A percentile compares a stretch with the other conserved stretches of the same genome.
Conservation (phyloP, 805 yeast species). For the Torulaspora delbrueckii region DNA sequence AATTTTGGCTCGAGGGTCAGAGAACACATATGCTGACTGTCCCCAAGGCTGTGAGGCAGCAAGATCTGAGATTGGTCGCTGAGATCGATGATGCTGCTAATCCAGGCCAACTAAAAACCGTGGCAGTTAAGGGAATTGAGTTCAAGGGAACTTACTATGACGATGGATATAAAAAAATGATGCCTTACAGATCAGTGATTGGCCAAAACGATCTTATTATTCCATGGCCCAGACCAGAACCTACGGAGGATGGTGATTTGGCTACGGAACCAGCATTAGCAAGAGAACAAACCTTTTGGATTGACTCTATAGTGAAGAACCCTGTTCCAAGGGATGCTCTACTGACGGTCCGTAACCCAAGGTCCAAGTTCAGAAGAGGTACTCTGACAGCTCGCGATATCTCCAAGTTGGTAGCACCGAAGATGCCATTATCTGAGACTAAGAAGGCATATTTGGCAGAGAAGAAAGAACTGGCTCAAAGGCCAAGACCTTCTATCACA, state of each 20-base stretch:
- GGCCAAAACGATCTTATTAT: conserved; percentile 64
- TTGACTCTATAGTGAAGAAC: conserved; percentile 57
- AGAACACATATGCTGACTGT: conserved; percentile 63
- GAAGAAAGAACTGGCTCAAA: conserved; percentile 42
- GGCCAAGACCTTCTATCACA: conserved; percentile 39
- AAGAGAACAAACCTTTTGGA: conserved; percentile 69
- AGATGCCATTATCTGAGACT: conserved; percentile 67
- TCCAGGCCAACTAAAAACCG: conserved; percentile 54
- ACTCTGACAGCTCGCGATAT: conserved; percentile 59
- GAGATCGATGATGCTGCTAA: conserved; percentile 59
- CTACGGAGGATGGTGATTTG: conserved; percentile 49
- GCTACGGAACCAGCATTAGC: conserved; percentile 55
- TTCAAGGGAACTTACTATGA: conserved; percentile 71
- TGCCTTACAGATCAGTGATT: conserved; percentile 74
- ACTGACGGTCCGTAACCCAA: conserved; percentile 67
- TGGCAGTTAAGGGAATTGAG: conserved; percentile 71
- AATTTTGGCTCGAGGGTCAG: conserved; percentile 68
- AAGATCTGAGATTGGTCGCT: conserved; percentile 70
- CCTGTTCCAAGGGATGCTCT: conserved; percentile 69
- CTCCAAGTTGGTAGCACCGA: conserved; percentile 58
- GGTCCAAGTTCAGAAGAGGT: conserved; percentile 62
- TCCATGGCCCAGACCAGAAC: conserved; percentile 69
- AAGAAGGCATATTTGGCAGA: conserved; percentile 60
- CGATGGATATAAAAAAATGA: conserved; percentile 60
- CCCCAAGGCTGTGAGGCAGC: conserved; percentile 58